Base-by-base conservation (phyloP, 2,329 filamentous ascomycete species). In the Xylariaceae sp. region DNA sequence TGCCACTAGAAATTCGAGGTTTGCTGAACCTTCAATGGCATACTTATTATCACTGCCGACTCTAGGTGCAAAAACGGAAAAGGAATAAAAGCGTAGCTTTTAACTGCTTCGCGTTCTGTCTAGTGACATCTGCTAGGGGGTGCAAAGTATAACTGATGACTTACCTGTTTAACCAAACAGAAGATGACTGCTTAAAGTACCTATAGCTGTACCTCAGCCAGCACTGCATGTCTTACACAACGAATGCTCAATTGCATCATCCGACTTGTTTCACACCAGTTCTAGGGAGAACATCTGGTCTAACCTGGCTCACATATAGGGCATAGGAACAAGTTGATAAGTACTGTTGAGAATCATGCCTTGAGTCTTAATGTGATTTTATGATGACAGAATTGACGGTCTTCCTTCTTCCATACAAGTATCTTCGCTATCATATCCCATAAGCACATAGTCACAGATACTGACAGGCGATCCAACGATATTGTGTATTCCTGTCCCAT, bases 371-470 rank as follows among this genome's bases (percentile, higher is more conserved):
- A 29, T 37, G 37, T 14, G 26, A 41, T 46, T 28, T n/a, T 19
- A 43, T 34, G 23, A 51, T n/a, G 31, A 24, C 29, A 29, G 19
- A 58, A 50, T 31, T 24, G 49, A 29, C 40, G 17, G 37, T 31
- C 41, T 53, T 29, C 36, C 33, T 46, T 51, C 17, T 46, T 50
- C 21, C 39, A 55, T 46, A 37, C 34, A 11, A 60, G 37, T 56
- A 3, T 63, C 60, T 60, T 60, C 61, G 60, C 58, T 63, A 56
- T 66, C 66, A 55, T 66, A 56, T 64, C 53, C 65, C 65, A 62
- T 67, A 65, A 67, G 62, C 63, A 62, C 64, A 65, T 67, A 61
- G 63, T 60, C 58, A 57, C 21, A 50, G 45, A 46, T 43, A 52
- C 21, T 21, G 52, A 47, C 46, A 55, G 40, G 47, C 24, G 37